Conservation (phyloP, 2,329 filamentous ascomycete species). For the Colletotrichum musae region DNA sequence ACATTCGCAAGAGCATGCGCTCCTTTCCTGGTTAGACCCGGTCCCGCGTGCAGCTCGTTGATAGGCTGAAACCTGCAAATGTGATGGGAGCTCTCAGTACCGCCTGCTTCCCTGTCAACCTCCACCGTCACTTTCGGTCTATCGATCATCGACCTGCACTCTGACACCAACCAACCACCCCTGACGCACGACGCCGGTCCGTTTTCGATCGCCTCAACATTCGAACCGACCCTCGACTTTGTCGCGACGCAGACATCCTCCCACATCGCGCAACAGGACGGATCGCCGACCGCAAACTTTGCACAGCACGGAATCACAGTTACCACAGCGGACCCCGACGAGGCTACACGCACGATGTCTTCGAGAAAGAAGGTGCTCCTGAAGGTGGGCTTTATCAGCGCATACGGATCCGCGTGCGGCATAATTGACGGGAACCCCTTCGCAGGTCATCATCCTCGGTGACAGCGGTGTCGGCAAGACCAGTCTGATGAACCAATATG, state of each 20-base stretch:
- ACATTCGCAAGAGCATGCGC: constrained; percentile 11
- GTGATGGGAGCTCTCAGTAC: constrained; percentile 42
- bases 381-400: constrained; percentile 72
- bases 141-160: constrained; percentile 40
- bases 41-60: constrained; percentile 29
- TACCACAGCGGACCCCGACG: constrained; percentile 11
- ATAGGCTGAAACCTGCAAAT: constrained; percentile 41
- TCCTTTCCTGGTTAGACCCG: constrained; percentile 38
- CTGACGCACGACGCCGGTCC: constrained; percentile 37
- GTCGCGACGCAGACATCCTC: constrained; percentile 22
- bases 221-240: constrained; percentile 28
- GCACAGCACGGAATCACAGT: neutral
- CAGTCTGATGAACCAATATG: constrained; percentile 99
- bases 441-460: constrained; percentile 96
- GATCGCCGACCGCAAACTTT: constrained; percentile 14
- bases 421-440: constrained; percentile 29
- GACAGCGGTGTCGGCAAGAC: constrained; percentile 99
- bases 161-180: constrained; percentile 41
- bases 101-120: constrained; percentile 40
- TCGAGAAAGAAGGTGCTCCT: constrained; percentile 91
- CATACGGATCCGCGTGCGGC: constrained; percentile 8
- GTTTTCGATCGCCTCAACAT: constrained; percentile 33
- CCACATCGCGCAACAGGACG: constrained; percentile 21
- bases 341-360: constrained; percentile 69
- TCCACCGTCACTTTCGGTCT: constrained; percentile 37